Evolutionary conservation across 2,329 filamentous ascomycete genomes (phyloP).

Genomic region (Colletotrichum zoysiae): DNA sequence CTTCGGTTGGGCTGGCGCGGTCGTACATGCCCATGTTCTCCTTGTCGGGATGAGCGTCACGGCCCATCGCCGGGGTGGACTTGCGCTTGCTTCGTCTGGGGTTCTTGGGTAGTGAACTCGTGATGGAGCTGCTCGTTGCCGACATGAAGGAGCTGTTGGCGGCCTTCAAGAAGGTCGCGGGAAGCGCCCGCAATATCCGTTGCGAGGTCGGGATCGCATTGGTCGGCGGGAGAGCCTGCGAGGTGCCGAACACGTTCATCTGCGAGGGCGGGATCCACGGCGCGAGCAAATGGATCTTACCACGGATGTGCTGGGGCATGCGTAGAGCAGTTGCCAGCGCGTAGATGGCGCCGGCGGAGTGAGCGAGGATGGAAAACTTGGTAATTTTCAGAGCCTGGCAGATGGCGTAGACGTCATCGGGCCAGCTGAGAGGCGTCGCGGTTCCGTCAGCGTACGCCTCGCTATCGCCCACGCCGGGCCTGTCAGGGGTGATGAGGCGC

Average conservation of each 20-base stretch:
- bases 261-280: constrained; percentile 98
- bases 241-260: constrained; percentile 81
- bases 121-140: constrained; percentile 88
- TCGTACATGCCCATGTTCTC: constrained; percentile 58
- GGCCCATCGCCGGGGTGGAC: constrained; percentile 56
- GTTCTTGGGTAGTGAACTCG: constrained; percentile 79
- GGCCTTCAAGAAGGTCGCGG: constrained; percentile 90
- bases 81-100: constrained; percentile 72
- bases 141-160: constrained; percentile 97
- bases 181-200: constrained; percentile 88
- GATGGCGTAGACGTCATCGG: constrained; percentile 89
- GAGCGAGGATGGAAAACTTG: constrained; percentile 95
- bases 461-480: constrained; percentile 93
- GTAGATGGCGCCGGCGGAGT: constrained; percentile 98
- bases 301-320: constrained; percentile 95
- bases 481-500: constrained; percentile 91
- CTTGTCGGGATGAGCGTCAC: constrained; percentile 60
- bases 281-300: constrained; percentile 91
- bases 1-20: constrained; percentile 43
- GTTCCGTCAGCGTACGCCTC: constrained; percentile 85
- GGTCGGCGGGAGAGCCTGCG: constrained; percentile 80
- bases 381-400: constrained; percentile 92
- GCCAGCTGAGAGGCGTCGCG: constrained; percentile 92
- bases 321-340: constrained; percentile 93
- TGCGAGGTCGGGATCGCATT: constrained; percentile 93